phyloP scores from a whole-genome alignment of 2,329 filamentous ascomycete genomes.

The Talaromyces sp. region DNA sequence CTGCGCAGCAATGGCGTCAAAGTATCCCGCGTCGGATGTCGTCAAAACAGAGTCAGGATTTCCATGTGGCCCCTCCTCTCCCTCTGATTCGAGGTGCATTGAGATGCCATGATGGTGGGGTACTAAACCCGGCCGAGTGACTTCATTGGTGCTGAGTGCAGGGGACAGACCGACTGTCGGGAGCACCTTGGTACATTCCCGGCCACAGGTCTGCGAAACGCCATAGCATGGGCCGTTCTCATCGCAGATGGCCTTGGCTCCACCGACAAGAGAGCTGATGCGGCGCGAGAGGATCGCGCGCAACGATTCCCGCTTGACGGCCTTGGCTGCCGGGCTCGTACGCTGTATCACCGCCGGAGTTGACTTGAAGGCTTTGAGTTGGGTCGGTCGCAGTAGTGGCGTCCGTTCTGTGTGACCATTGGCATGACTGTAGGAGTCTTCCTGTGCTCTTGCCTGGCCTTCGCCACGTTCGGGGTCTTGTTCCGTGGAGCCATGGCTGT shows the following conservation, averaged over 20 bases:
- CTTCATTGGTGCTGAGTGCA: constrained; percentile 15
- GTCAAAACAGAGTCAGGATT: constrained; percentile 1
- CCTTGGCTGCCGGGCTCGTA: constrained; percentile 15
- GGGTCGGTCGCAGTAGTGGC: constrained; percentile 29
- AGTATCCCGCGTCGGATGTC: constrained; percentile 15
- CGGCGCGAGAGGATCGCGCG: constrained; percentile 40
- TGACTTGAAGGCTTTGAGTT: constrained; percentile 22
- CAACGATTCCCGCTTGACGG: constrained; percentile 33
- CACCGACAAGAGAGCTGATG: constrained; percentile 54
- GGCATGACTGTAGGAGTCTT: constrained; percentile 14
- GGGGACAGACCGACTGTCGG: constrained; percentile 12
- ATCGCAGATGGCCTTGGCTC: constrained; percentile 56
- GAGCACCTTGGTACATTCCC: constrained; percentile 59
- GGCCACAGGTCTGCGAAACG: constrained; percentile 63
- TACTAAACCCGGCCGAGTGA: constrained; percentile 12
- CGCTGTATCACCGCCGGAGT: constrained; percentile 24
- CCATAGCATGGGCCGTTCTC: constrained; percentile 64
- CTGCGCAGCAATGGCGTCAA: constrained; percentile 16
- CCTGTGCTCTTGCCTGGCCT: constrained; percentile 21
- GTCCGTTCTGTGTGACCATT: constrained; percentile 32
- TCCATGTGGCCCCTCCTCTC: constrained; percentile 3
- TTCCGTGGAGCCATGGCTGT: constrained; percentile 44
- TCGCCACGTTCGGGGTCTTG: constrained; percentile 38
- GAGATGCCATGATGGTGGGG: constrained; percentile 21
- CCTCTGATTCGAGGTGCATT: constrained; percentile 18